Evolutionary conservation across 2,329 filamentous ascomycete species (phyloP).

Genomic region (Paraconiothyrium sp.): DNA sequence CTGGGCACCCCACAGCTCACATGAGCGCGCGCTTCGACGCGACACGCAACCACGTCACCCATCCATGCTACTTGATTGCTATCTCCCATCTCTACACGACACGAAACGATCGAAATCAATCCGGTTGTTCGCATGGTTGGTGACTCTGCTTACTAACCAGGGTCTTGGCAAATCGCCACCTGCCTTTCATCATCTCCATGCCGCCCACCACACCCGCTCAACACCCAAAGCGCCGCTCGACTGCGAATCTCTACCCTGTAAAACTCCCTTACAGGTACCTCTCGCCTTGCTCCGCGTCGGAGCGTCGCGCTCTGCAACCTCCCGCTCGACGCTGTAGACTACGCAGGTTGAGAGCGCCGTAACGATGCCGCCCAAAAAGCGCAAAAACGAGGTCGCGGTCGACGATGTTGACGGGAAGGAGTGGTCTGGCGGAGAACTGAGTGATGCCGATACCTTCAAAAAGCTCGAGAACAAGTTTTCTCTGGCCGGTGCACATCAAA

Average conservation of each 20-base stretch:
- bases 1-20: background rate
- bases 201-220: background rate
- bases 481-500: conserved; percentile 30
- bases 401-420: conserved; percentile 66
- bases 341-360: conserved; percentile 29
- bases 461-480: conserved; percentile 53
- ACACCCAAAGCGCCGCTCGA: background rate
- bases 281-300: background rate
- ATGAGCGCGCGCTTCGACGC: conserved; percentile 12
- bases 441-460: conserved; percentile 59
- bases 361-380: conserved; percentile 55
- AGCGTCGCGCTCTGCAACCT: conserved; percentile 50
- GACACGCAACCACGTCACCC: background rate
- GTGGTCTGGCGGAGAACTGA: conserved; percentile 47
- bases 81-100: background rate
- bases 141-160: background rate
- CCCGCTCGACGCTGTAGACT: conserved; percentile 39
- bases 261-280: background rate
- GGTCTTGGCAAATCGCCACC: conserved; percentile 1
- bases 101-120: background rate
- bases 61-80: background rate
- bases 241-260: background rate
- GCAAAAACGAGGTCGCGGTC: conserved; percentile 53
- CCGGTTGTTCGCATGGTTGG: background rate
- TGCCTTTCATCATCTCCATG: background rate